These are phyloP conservation scores for Oryza officinalis DNA, from an alignment of 176 grass and related monocot genomes.

Conservation along the genomic window DNA sequence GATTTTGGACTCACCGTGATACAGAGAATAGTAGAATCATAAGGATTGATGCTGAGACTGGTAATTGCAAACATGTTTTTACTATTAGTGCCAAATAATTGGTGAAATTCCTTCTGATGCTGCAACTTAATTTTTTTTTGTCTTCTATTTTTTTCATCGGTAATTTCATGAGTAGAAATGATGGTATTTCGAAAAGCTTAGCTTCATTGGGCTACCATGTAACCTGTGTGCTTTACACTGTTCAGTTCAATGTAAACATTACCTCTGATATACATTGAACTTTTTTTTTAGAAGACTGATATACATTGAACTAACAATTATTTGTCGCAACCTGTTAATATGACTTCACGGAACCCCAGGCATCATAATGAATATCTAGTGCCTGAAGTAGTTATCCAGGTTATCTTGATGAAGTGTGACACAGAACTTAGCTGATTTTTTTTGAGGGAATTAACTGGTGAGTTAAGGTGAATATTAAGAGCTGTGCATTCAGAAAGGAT, in stretches of 20 bases:
- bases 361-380: neutral
- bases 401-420: neutral
- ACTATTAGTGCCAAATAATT: neutral
- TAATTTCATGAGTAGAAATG: neutral
- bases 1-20: neutral
- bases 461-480: too few species aligned
- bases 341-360: neutral
- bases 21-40: neutral
- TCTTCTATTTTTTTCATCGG: neutral
- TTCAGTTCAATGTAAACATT: neutral
- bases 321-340: neutral
- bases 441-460: too few species aligned
- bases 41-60: neutral
- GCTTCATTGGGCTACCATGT: neutral
- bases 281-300: too few species aligned
- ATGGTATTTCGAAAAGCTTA: neutral
- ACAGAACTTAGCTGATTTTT: neutral
- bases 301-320: conserved; percentile 11
- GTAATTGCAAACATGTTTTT: neutral
- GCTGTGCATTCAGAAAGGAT: neutral
- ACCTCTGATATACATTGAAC: neutral
- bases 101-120: neutral
- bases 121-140: neutral
- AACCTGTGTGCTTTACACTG: neutral
- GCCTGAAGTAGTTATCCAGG: neutral